Evolutionary conservation across 164 flowering plant genomes (phyloP).

Genomic region (Taxillus chinensis): DNA sequence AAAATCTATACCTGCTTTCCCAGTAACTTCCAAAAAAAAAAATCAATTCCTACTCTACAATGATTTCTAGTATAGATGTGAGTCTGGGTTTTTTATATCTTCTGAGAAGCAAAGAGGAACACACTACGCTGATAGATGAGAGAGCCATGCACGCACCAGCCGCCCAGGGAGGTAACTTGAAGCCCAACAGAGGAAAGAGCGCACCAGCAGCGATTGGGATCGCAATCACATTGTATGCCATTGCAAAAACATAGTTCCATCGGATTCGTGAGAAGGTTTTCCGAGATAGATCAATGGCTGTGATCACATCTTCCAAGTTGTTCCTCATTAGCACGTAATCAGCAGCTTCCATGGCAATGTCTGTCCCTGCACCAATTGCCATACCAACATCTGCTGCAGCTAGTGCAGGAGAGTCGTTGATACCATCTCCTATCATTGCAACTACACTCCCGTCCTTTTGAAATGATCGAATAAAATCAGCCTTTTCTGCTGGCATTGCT

Average conservation of each 20-base stretch:
- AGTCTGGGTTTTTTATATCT: conserved; percentile 83
- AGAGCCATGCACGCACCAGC: conserved; percentile 99
- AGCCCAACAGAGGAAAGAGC: conserved; percentile 50
- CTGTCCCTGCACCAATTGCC: conserved; percentile 99
- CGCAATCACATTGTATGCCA: conserved; percentile 82
- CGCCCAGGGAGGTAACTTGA: conserved; percentile 89
- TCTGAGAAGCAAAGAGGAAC: conserved; percentile 92
- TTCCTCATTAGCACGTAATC: conserved; percentile 91
- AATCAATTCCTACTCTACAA: conserved; percentile 45
- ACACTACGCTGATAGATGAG: conserved; percentile 91
- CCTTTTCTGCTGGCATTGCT: conserved; percentile 93
- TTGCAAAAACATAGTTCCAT: conserved; percentile 80
- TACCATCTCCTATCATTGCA: conserved; percentile 99
- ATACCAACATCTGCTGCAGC: conserved; percentile 98
- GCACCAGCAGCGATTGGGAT: conserved; percentile 95
- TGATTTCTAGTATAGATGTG: conserved; percentile 76
- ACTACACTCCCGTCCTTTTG: conserved; percentile 73
- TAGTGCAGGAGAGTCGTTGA: conserved; percentile 95
- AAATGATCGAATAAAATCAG: conserved; percentile 63
- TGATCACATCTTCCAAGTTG: conserved; percentile 86
- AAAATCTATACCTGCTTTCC: too few species aligned
- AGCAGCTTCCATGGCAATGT: conserved; percentile 97
- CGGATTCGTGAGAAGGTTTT: conserved; percentile 78
- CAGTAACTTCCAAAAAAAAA: too few species aligned
- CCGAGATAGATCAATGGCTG: conserved; percentile 88